A percentile compares a stretch with the other conserved stretches of the same genome.
These are phyloP conservation scores for Starmerella floris DNA, from an alignment of 805 yeast species.

Conservation along the genomic window DNA sequence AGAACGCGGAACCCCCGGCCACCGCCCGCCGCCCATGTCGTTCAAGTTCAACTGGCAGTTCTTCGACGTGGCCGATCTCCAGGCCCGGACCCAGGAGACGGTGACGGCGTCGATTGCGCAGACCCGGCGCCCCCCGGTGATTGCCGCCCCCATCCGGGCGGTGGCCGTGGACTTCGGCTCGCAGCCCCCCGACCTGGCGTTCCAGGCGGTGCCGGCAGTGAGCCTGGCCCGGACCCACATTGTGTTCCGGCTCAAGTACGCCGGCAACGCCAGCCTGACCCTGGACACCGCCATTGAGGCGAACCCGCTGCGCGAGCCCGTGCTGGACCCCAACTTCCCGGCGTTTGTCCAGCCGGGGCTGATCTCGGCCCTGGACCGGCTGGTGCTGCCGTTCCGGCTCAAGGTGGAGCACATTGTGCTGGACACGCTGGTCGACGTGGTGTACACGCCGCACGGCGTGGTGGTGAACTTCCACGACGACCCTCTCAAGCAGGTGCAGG, in stretches of 20 bases:
- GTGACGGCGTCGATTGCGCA: slow-evolving; percentile 26
- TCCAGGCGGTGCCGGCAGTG: slow-evolving; percentile 42
- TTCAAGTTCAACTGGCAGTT: slow-evolving; percentile 65
- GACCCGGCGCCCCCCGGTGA: slow-evolving; percentile 24
- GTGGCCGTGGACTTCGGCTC: slow-evolving; percentile 63
- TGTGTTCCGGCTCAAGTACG: slow-evolving; percentile 60
- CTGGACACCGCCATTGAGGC: slow-evolving; percentile 66
- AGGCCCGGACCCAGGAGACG: slow-evolving; percentile 39
- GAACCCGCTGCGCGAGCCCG: slow-evolving; percentile 37
- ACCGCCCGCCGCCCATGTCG: slow-evolving; percentile 26
- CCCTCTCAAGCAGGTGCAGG: slow-evolving; percentile 23
- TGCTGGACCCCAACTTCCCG: slow-evolving; percentile 28
- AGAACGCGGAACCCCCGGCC: no score
- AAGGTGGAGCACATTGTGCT: slow-evolving; percentile 20
- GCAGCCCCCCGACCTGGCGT: slow-evolving; percentile 57
- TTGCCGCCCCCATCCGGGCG: slow-evolving; percentile 39
- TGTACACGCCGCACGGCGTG: slow-evolving; percentile 24
- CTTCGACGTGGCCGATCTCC: slow-evolving; percentile 51
- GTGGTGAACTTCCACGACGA: slow-evolving; percentile 24
- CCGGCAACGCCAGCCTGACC: slow-evolving; percentile 61
- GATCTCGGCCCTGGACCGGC: slow-evolving; percentile 19
- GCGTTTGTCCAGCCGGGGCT: slow-evolving; percentile 22
- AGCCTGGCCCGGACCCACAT: slow-evolving; percentile 41
- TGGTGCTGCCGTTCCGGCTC: slow-evolving; percentile 25
- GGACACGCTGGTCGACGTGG: slow-evolving; percentile 25